Evolutionary conservation across 2,329 filamentous ascomycete genomes (phyloP).

Genomic region (Penicillium sp.): DNA sequence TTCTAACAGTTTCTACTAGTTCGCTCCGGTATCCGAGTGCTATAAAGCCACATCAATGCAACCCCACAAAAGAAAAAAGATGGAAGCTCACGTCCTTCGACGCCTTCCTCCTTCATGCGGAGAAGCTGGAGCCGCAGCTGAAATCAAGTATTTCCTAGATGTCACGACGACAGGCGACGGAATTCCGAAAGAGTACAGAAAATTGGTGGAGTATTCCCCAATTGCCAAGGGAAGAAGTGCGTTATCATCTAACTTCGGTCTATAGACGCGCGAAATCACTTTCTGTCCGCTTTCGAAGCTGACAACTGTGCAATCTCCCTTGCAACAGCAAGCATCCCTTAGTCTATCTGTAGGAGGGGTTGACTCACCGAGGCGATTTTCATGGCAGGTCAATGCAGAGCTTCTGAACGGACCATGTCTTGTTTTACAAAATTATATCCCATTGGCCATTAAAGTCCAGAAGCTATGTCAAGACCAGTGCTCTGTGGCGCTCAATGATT

Average conservation of each 20-base stretch:
- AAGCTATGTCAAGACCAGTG: conserved; percentile 1
- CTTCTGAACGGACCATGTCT: conserved; percentile 22
- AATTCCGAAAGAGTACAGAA: background rate
- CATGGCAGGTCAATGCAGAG: conserved; percentile 7
- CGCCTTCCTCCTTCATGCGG: background rate
- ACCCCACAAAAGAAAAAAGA: background rate
- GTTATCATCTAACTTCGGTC: background rate
- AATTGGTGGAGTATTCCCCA: background rate
- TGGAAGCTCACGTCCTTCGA: background rate
- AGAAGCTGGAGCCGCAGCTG: background rate
- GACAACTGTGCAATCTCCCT: background rate
- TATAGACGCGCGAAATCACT: background rate
- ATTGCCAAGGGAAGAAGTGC: background rate
- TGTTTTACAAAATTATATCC: conserved; percentile 10
- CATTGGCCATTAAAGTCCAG: conserved; percentile 16
- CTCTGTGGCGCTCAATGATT: conserved; percentile 17
- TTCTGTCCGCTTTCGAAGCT: background rate
- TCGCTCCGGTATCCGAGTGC: background rate
- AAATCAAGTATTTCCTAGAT: background rate
- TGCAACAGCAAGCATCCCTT: background rate
- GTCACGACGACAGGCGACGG: background rate
- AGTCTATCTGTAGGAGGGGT: background rate
- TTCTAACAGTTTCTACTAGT: background rate
- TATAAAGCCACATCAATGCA: background rate
- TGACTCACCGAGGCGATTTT: background rate